Evolutionary conservation across 441 rosid species (phyloP), one percentile per base, ranked within the genome.

Genomic region (Jatropha podagrica): DNA sequence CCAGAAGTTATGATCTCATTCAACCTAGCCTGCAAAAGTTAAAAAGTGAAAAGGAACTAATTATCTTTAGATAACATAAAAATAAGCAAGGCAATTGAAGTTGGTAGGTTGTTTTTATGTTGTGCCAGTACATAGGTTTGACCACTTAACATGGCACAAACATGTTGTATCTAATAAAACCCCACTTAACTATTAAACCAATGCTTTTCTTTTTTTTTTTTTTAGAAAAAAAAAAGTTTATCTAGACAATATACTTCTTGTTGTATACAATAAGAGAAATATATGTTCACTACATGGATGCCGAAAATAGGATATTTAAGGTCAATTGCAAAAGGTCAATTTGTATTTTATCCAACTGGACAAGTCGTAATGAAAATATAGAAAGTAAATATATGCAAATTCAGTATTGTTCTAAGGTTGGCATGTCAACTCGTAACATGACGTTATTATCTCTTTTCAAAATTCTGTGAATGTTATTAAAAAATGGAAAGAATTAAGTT

Each of bases 1-100:
- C 90, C 92, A 80, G 92, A 87, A 26, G 85, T 95, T 81, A 95
- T 89, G 52, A 97, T 89, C 84, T 91, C 93, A 77, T 93, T 92
- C 87, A 97, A 86, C 89, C 94, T 93, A 80, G 98, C 92, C 98
- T 97, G 92, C 75, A 78, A 72, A 54, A 80, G 73, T 69, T 65
- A 61, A 66, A 27, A 49, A 68, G 27, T 77, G 38, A 71, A 40
- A 69, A 62, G 68, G 75, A 69, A 27, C n/a, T 15, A 42, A 44
- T 76, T 38, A 13, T 26, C 26, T 68, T 55, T 15, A 8, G 38
- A 51, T 40, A 27, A 38, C 9, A 0, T 7, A 32, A 61, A 4
- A 15, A 20, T 44, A 26, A 12, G 12, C 13, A 10, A 0, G 27
- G 23, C 20, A 41, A 58, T 54, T 46, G 3, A 15, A 44, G 12